Evolutionary conservation across 768 basidiomycete species (phyloP).

Genomic region (Serendipita sp.): DNA sequence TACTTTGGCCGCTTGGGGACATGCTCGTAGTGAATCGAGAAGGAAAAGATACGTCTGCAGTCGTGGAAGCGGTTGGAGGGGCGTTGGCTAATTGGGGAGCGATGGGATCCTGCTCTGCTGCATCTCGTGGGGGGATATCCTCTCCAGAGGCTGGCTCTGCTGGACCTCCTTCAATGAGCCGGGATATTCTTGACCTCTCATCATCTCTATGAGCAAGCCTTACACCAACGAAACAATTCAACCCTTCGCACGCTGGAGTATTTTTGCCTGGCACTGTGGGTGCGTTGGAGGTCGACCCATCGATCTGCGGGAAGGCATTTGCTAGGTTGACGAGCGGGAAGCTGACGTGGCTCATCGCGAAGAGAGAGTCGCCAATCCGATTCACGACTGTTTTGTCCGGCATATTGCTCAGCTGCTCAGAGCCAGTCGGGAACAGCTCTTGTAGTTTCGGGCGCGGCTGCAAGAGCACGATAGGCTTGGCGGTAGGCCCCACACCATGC

Average conservation of each 20-base stretch:
- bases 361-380: conserved; percentile 59
- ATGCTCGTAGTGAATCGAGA: background rate
- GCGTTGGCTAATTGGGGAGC: too few relatives aligned
- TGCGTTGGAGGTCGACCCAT: conserved; percentile 7
- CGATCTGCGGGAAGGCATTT: conserved; percentile 18
- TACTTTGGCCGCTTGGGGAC: background rate
- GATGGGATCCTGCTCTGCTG: background rate
- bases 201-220: background rate
- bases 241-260: background rate
- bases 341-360: conserved; percentile 66
- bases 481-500: conserved; percentile 17
- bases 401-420: conserved; percentile 25
- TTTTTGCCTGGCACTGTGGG: background rate
- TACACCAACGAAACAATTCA: conserved; percentile 8
- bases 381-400: conserved; percentile 70
- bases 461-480: conserved; percentile 65
- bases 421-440: conserved; percentile 42
- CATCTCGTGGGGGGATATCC: background rate
- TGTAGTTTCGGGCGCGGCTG: conserved; percentile 69
- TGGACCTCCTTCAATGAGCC: background rate
- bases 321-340: conserved; percentile 55
- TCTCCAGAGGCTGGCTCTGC: background rate
- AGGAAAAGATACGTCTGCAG: background rate
- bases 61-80: too few relatives aligned
- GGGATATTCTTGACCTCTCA: background rate